phyloP scores from a whole-genome alignment of 83 land plant species.

The Picea abies region DNA sequence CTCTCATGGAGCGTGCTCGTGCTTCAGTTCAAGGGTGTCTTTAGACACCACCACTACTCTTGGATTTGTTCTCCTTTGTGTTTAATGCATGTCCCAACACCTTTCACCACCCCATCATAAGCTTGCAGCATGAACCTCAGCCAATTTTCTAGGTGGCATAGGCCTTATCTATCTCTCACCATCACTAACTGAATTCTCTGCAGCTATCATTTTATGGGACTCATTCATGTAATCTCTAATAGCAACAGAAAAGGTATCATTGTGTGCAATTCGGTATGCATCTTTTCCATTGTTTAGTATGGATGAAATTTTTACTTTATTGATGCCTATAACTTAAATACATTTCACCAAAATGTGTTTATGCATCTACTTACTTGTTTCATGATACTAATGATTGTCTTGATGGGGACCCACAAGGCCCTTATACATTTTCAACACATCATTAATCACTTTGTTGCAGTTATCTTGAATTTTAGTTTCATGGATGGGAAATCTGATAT shows the following conservation, averaged over 20 bases:
- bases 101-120: conserved; percentile 33
- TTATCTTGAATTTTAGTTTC: too few species aligned
- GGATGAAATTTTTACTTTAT: conserved; percentile 33
- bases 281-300: conserved; percentile 34
- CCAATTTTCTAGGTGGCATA: conserved; percentile 30
- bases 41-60: too few species aligned
- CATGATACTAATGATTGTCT: conserved; percentile 35
- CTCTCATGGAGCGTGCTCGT: too few species aligned
- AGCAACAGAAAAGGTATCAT: conserved; percentile 18
- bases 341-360: conserved; percentile 38
- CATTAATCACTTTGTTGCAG: too few species aligned
- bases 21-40: too few species aligned
- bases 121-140: conserved; percentile 35
- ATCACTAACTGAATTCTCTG: conserved; percentile 3
- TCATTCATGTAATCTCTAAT: not conserved
- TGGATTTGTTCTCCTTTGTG: too few species aligned
- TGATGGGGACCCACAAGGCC: conserved; percentile 51
- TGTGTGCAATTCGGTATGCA: conserved; percentile 34
- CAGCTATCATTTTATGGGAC: not conserved
- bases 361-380: conserved; percentile 38
- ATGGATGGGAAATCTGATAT: too few species aligned
- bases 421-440: conserved; percentile 17
- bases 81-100: not conserved
- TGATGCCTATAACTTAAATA: conserved; percentile 34
- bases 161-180: conserved; percentile 20